A percentile compares a stretch with the other conserved stretches of the same genome.
Conservation (phyloP, 192 early-diverging fungal genomes). For the Jimgerdemannia flammicorona region DNA sequence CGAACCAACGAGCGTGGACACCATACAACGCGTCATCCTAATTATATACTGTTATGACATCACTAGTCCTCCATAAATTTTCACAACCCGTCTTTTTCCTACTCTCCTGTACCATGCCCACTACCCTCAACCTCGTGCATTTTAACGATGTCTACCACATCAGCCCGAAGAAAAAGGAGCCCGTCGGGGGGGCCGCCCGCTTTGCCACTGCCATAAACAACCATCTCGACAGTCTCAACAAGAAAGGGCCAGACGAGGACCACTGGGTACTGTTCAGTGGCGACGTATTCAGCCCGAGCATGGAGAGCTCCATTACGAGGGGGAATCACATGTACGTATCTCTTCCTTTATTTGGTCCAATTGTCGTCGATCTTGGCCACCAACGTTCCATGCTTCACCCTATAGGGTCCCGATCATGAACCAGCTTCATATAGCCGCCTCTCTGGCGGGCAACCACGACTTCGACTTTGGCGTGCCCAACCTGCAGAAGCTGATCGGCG, state of each 20-base stretch:
- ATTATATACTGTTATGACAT: too few species aligned
- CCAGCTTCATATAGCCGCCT: conserved; percentile 49
- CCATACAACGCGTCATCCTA: too few species aligned
- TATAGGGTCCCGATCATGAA: conserved; percentile 52
- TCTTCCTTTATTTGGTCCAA: background rate
- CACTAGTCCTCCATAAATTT: too few species aligned
- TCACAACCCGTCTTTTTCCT: too few species aligned
- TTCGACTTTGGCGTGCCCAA: conserved; percentile 66
- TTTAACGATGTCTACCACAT: conserved; percentile 70
- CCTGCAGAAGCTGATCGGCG: conserved; percentile 38
- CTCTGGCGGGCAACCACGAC: conserved; percentile 71
- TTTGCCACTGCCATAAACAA: conserved; percentile 46
- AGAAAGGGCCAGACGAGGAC: conserved; percentile 18
- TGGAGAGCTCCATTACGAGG: conserved; percentile 63
- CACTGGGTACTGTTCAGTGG: conserved; percentile 59
- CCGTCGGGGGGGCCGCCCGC: conserved; percentile 61
- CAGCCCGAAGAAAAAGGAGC: conserved; percentile 39
- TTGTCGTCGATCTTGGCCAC: too few species aligned
- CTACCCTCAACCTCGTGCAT: conserved; percentile 44
- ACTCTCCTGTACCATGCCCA: conserved; percentile 11
- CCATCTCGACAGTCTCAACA: conserved; percentile 5
- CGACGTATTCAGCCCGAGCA: conserved; percentile 62
- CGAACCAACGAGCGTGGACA: too few species aligned
- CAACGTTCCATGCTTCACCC: too few species aligned
- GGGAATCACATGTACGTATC: conserved; percentile 55